Evolutionary conservation across 352 stramenopile species (phyloP).

Genomic region (Globisporangium mamillatum): DNA sequence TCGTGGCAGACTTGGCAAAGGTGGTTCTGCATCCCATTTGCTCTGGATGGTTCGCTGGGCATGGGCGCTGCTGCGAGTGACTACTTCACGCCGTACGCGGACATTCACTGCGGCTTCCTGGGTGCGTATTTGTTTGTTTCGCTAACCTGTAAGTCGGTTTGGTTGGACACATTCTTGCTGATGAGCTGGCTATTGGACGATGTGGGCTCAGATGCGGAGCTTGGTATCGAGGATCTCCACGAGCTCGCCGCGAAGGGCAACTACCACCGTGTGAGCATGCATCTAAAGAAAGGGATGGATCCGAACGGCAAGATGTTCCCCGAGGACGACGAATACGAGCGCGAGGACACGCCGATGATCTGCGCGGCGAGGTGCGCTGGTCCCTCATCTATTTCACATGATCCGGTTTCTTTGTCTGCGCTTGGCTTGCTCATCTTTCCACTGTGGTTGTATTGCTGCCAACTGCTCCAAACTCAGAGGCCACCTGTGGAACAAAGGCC

Average conservation of each 20-base stretch:
- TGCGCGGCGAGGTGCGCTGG: constrained; percentile 44
- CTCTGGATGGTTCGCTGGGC: not conserved
- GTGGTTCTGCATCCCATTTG: not conserved
- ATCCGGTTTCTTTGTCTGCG: not conserved
- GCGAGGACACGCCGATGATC: constrained; percentile 56
- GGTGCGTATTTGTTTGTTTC: constrained; percentile 11
- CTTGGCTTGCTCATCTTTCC: not conserved
- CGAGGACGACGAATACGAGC: constrained; percentile 46
- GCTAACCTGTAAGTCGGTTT: not conserved
- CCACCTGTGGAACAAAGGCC: constrained; percentile 37
- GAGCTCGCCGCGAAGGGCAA: constrained; percentile 42
- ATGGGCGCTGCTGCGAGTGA: constrained; percentile 58
- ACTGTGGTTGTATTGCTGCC: not conserved
- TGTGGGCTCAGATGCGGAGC: constrained; percentile 36
- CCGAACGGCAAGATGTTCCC: constrained; percentile 40
- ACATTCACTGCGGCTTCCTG: constrained; percentile 55
- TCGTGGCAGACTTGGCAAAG: not conserved
- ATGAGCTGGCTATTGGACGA: not conserved
- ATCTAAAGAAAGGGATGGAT: constrained; percentile 57
- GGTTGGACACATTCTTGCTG: not conserved
- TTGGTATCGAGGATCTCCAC: constrained; percentile 50
- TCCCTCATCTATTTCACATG: not conserved
- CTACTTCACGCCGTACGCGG: constrained; percentile 51
- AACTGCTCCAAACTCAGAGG: constrained; percentile 22
- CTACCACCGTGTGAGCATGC: constrained; percentile 37